phyloP scores from a whole-genome alignment of 2,329 filamentous ascomycete species.

The Colletotrichum sp. region DNA sequence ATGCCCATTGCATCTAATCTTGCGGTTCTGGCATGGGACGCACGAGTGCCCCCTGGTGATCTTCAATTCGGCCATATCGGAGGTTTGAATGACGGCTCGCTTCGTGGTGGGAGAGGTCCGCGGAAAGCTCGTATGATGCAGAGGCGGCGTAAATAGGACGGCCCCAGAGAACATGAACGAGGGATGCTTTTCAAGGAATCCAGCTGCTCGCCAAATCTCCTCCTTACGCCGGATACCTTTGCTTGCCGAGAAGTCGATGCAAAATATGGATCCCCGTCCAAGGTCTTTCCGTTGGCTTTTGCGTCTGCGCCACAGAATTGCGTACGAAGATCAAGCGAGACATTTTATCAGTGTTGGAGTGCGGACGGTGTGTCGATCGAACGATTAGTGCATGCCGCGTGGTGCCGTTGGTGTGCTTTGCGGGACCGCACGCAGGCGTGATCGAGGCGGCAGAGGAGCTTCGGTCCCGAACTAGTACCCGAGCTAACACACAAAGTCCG shows the following conservation, averaged over 20 bases:
- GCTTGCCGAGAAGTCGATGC: neutral
- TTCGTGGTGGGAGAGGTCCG: neutral
- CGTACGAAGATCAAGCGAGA: neutral
- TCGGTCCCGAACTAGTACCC: neutral
- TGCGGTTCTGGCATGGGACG: conserved; percentile 63
- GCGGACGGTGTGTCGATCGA: neutral
- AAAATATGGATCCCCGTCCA: neutral
- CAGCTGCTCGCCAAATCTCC: neutral
- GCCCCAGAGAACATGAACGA: neutral
- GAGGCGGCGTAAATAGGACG: fast-evolving
- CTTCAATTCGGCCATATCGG: neutral
- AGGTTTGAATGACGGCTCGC: neutral
- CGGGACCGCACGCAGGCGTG: neutral
- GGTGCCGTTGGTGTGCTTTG: neutral
- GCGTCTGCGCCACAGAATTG: neutral
- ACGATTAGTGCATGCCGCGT: neutral
- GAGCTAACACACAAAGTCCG: neutral
- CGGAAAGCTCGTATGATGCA: neutral
- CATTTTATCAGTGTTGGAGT: neutral
- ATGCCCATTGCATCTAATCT: conserved; percentile 66
- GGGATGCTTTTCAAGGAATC: neutral
- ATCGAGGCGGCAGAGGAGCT: neutral
- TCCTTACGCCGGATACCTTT: neutral
- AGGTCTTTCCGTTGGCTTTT: neutral
- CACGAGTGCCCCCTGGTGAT: conserved; percentile 37